Conservation (phyloP, 768 basidiomycete genomes). For the Glaciozyma martinii region DNA sequence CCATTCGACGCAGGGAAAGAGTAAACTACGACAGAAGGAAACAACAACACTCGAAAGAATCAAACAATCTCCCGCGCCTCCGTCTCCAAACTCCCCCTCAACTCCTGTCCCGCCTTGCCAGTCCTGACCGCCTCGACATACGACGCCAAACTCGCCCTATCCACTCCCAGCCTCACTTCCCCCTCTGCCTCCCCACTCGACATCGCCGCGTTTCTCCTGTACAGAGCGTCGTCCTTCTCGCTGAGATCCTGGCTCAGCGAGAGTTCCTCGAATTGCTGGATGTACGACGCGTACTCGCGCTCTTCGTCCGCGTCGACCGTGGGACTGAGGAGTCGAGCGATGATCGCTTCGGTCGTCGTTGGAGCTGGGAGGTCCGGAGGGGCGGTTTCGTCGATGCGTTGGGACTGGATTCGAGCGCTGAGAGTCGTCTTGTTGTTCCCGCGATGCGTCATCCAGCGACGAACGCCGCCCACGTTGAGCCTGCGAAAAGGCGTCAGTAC, state of each 20-base stretch:
- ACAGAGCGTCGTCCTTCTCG: slow-evolving; percentile 25
- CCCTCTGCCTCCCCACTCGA: neutral
- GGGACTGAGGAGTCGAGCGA: slow-evolving; percentile 24
- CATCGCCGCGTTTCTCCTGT: slow-evolving; percentile 4
- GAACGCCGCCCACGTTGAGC: slow-evolving; percentile 63
- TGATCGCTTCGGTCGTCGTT: slow-evolving; percentile 29
- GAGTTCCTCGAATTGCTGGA: slow-evolving; percentile 24
- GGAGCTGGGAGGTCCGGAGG: neutral
- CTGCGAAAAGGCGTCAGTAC: slow-evolving; percentile 40
- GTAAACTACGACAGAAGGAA: no score
- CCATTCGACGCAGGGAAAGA: no score
- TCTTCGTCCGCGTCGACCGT: slow-evolving; percentile 25
- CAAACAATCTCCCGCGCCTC: neutral
- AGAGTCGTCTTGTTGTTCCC: neutral
- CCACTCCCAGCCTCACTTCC: neutral
- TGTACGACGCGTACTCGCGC: slow-evolving; percentile 34
- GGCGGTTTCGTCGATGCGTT: neutral
- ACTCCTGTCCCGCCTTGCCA: neutral
- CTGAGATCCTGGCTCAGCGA: slow-evolving; percentile 20
- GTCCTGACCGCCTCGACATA: neutral
- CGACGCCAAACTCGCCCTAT: neutral
- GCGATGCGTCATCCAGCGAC: slow-evolving; percentile 54
- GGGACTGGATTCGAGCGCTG: neutral
- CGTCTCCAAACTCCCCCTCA: neutral
- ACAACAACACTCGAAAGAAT: no score